These are phyloP conservation scores for Lathyrus aphaca DNA, from an alignment of 306 rosid species.

Conservation along the genomic window DNA sequence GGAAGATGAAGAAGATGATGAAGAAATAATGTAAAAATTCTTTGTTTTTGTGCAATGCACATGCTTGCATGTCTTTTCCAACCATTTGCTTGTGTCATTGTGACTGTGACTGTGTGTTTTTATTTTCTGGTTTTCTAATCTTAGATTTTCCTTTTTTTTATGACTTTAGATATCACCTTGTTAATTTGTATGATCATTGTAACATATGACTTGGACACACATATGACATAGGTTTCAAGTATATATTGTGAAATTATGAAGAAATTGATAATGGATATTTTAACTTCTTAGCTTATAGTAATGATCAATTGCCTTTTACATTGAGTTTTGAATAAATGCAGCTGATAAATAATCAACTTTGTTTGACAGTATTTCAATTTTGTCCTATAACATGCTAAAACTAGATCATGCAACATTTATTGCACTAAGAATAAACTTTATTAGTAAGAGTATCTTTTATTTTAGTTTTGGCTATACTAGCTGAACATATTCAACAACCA, in stretches of 20 bases:
- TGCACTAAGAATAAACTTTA: no score
- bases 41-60: slow-evolving; percentile 37
- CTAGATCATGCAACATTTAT: background rate
- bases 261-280: background rate
- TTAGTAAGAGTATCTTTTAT: no score
- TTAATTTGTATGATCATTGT: background rate
- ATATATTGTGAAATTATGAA: background rate
- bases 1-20: slow-evolving; percentile 34
- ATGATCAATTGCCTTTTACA: background rate
- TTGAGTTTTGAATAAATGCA: background rate
- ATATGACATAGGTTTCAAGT: slow-evolving; percentile 4
- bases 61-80: slow-evolving; percentile 36
- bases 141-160: background rate
- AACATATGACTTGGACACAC: slow-evolving; percentile 3
- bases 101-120: slow-evolving; percentile 10
- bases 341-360: background rate
- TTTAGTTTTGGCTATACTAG: no score
- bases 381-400: background rate
- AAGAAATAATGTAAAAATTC: slow-evolving; percentile 36
- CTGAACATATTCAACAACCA: no score
- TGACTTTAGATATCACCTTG: background rate
- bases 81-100: slow-evolving; percentile 19
- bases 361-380: background rate
- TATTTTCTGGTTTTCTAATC: background rate
- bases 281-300: background rate